Percentiles rank a stretch among this genome's conserved stretches.
phyloP scores from a whole-genome alignment of 2,329 filamentous ascomycete species.

The Trichophaea hybrida region DNA sequence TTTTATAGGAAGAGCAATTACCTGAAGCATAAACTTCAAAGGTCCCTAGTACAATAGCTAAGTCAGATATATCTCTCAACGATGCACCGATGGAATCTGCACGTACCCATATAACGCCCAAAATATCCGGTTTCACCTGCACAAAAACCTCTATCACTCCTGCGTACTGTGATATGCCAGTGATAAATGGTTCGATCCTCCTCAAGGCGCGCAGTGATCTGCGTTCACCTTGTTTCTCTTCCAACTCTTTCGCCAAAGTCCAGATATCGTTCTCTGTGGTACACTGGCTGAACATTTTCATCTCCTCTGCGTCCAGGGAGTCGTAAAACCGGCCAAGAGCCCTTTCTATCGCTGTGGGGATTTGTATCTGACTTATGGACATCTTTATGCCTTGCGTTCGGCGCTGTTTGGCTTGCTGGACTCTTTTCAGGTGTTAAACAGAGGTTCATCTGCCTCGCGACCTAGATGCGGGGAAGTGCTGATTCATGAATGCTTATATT shows the following conservation, averaged over 20 bases:
- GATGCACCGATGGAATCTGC: too few species aligned
- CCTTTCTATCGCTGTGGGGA: slow-evolving; percentile 1
- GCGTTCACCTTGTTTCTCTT: slow-evolving; percentile 6
- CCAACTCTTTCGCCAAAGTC: slow-evolving; percentile 2
- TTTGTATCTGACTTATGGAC: background rate
- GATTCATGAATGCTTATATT: too few species aligned
- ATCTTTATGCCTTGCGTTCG: background rate
- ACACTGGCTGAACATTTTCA: background rate
- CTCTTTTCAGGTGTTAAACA: background rate
- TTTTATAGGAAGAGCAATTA: too few species aligned
- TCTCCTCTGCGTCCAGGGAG: slow-evolving; percentile 4
- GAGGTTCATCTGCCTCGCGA: background rate
- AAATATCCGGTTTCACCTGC: slow-evolving; percentile 9
- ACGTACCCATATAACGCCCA: too few species aligned
- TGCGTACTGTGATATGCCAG: slow-evolving; percentile 9
- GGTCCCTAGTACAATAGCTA: too few species aligned
- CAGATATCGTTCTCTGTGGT: slow-evolving; percentile 9
- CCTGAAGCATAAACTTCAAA: too few species aligned
- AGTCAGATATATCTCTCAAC: too few species aligned
- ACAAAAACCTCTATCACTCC: slow-evolving; percentile 14
- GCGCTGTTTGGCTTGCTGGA: background rate
- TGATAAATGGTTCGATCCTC: slow-evolving; percentile 7
- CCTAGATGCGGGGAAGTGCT: background rate
- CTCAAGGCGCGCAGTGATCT: slow-evolving; percentile 2
- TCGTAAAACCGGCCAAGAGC: slow-evolving; percentile 1